A percentile compares a stretch with the other conserved stretches of the same genome.
phyloP scores from a whole-genome alignment of 257 asterid genomes.

The Nicotiana paniculata region DNA sequence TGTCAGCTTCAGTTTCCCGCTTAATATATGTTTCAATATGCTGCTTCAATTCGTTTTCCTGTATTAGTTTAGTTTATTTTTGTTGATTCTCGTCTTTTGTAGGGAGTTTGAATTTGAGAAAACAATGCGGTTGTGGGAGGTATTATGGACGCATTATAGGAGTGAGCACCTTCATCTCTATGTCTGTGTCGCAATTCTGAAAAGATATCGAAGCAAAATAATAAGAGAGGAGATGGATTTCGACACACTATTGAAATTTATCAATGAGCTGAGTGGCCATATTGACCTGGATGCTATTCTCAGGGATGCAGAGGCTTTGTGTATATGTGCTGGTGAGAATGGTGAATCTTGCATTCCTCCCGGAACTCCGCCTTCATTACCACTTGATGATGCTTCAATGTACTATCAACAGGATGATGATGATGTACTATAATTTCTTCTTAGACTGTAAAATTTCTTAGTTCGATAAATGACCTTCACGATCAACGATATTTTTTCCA shows the following conservation, averaged over 20 bases:
- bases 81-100: constrained; percentile 12
- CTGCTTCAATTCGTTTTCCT: background rate
- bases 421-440: constrained; percentile 40
- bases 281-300: constrained; percentile 71
- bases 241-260: constrained; percentile 87
- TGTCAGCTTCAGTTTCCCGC: background rate
- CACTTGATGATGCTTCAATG: constrained; percentile 54
- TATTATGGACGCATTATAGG: constrained; percentile 80
- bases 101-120: constrained; percentile 87
- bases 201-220: constrained; percentile 64
- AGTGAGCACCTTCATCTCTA: constrained; percentile 93
- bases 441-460: background rate
- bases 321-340: constrained; percentile 89
- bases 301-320: constrained; percentile 91
- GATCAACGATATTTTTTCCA: background rate
- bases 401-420: constrained; percentile 80
- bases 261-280: constrained; percentile 82
- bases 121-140: constrained; percentile 87
- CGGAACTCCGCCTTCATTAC: constrained; percentile 95
- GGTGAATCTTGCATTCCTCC: constrained; percentile 90
- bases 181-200: constrained; percentile 78
- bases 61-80: background rate
- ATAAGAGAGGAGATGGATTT: constrained; percentile 91
- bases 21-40: background rate
- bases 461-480: background rate